Evolutionary conservation across 2,329 filamentous ascomycete genomes (phyloP), one percentile per base, ranked within the genome.

Genomic region (Xylaria arbuscula): DNA sequence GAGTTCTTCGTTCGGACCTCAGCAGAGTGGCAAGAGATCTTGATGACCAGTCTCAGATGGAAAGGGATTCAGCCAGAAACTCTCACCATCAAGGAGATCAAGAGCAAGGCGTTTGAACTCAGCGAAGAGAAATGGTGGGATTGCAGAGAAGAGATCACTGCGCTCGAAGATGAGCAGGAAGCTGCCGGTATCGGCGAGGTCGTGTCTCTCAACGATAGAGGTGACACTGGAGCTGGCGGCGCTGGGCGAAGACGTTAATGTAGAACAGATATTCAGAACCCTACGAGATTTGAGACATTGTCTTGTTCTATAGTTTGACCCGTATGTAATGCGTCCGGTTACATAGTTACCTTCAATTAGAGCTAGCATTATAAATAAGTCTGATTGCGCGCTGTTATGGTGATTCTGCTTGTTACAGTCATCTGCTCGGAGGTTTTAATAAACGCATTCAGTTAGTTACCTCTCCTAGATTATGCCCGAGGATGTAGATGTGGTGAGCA

Each of bases 101-200:
- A 97, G 80, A 92, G 94, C 76, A 90, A 89, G 78, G 96, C 94
- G 0, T 99, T 98, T 79, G 91, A 93, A 77, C 86, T 93, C 72
- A 94, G 94, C 48, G 96, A 99, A 81, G 92, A 94, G 82, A 97
- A 97, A 36, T 99, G 96, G 96, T 99, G 96, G 96, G 96, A 98
- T 84, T 94, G 92, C 78, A 88, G 96, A 75, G 96, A 99, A 83
- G 95, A 98, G 82, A 92, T 99, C 72, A 92, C 90, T 62, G 92
- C 89, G 7, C 81, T 98, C 76, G 96, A 99, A 81, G 95, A 98
- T 81, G 95, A 98, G 83, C 94, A 98, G 83, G 95, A 98, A 81
- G 94, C 92, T 57, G 93, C 94, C 40, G 94, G 96, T 10, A 98
- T 98, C 79, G 93, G 94, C 17, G 96, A 98, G 83, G 93, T 98